These are phyloP conservation scores for Ceratonia siliqua DNA, from an alignment of 306 rosid species.

Conservation along the genomic window DNA sequence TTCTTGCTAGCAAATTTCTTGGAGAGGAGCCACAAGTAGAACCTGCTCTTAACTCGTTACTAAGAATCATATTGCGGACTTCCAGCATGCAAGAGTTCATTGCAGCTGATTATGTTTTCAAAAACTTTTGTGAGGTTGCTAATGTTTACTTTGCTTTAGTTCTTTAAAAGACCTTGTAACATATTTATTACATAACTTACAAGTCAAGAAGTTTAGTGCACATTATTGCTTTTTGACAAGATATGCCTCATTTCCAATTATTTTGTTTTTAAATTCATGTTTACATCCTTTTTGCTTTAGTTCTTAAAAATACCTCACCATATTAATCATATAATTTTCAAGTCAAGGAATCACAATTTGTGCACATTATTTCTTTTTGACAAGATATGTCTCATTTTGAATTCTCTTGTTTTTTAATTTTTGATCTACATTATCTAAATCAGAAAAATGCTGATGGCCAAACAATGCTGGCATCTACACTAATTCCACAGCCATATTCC, in stretches of 20 bases:
- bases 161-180: conserved; percentile 13
- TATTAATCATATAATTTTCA: background rate
- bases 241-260: conserved; percentile 17
- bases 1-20: conserved; percentile 75
- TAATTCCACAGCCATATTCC: conserved; percentile 86
- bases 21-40: conserved; percentile 84
- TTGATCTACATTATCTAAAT: conserved; percentile 36
- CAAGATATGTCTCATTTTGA: background rate
- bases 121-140: conserved; percentile 89
- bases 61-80: conserved; percentile 80
- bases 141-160: conserved; percentile 7
- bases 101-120: conserved; percentile 88
- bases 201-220: background rate
- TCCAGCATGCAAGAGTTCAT: conserved; percentile 82
- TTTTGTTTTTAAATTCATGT: background rate
- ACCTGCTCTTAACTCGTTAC: conserved; percentile 84
- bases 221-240: conserved; percentile 20
- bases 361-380: background rate
- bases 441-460: conserved; percentile 89
- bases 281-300: conserved; percentile 2
- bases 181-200: conserved; percentile 13
- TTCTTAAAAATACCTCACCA: background rate
- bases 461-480: conserved; percentile 85
- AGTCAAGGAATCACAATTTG: background rate
- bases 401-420: background rate